Base-by-base conservation (phyloP, 2,329 filamentous ascomycete species). In the Colletotrichum caudatum region DNA sequence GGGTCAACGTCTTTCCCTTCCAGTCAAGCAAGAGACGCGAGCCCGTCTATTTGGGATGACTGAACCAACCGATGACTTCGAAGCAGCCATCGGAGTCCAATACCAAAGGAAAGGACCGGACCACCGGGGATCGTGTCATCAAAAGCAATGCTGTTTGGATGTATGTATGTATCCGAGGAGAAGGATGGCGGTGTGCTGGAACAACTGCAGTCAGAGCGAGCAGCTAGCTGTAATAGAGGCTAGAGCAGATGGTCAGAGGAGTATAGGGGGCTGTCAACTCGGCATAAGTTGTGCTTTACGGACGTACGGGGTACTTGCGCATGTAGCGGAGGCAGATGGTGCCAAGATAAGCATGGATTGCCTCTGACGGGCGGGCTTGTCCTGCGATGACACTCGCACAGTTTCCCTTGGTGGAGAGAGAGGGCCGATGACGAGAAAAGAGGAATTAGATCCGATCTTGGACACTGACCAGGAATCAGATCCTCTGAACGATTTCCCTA, bases 371-470 rank as follows among this genome's bases (percentile, higher is more conserved):
- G 64, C 33, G 69, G 69, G 64, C 33, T 26, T 57, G 54, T 48
- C 59, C 69, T 54, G 54, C 59, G 59, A 64, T 60, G 60, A 44
- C 44, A 53, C 54, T 71, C 51, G 46, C 53, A 59, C 53, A 59
- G 64, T 11, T 54, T 41, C 33, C 53, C 65, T 51, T 44, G 60
- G 68, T 56, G 59, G 23, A 46, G 29, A 64, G 23, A 46, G 29
- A 64, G 44, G 44, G 51, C 41, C n/a, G 37, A 35, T 51, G 69
- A 48, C 6, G 69, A 71, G 69, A 29, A 71, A 71, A 64, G 65
- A 71, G 69, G 46, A 59, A 69, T 56, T 37, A 69, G 39, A 63
- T 33, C 54, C 50, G 18, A 37, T 51, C 50, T 54, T 41, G 59
- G 59, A 54, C 33, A 54, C 39, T 41, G 20, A 50, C 26, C 29